phyloP scores from a whole-genome alignment of 2,329 filamentous ascomycete species.

The Apiospora koreana region DNA sequence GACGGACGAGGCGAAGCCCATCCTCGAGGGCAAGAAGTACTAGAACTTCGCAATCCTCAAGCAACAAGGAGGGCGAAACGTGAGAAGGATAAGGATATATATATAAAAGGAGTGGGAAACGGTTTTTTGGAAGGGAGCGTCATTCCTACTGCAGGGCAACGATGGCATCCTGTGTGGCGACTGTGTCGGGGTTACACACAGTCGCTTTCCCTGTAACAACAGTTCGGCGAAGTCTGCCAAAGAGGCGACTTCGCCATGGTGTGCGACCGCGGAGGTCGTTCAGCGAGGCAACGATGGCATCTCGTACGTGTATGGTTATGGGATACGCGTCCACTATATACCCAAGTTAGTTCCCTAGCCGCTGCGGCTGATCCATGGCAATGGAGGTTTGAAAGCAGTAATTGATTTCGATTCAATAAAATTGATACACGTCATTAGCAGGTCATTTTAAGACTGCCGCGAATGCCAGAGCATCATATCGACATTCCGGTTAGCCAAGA shows the following conservation, averaged over 20 bases:
- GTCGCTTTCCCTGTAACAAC: conserved; percentile 16
- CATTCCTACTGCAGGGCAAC: conserved; percentile 32
- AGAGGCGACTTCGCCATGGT: conserved; percentile 13
- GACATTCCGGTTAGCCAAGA: not conserved
- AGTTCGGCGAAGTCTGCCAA: not conserved
- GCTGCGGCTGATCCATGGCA: not conserved
- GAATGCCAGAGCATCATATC: too few species aligned
- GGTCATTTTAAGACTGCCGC: not conserved
- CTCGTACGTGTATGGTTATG: conserved; percentile 22
- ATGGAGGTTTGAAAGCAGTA: not conserved
- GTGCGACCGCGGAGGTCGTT: conserved; percentile 21
- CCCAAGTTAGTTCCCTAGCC: not conserved
- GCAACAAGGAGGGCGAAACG: not conserved
- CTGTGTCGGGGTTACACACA: not conserved
- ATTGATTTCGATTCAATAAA: not conserved
- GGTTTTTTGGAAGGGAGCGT: not conserved
- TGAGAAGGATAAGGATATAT: not conserved
- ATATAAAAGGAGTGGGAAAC: conserved; percentile 15
- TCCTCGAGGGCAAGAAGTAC: conserved; percentile 65
- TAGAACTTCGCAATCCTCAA: conserved; percentile 28
- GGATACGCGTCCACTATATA: not conserved
- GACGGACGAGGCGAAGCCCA: conserved; percentile 74
- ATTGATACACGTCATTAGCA: not conserved
- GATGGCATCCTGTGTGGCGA: conserved; percentile 33
- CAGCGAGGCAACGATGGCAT: conserved; percentile 32